These are phyloP conservation scores for Dryadomyces quercus-mongolicae DNA, from an alignment of 2,329 filamentous ascomycete species.

Conservation along the genomic window DNA sequence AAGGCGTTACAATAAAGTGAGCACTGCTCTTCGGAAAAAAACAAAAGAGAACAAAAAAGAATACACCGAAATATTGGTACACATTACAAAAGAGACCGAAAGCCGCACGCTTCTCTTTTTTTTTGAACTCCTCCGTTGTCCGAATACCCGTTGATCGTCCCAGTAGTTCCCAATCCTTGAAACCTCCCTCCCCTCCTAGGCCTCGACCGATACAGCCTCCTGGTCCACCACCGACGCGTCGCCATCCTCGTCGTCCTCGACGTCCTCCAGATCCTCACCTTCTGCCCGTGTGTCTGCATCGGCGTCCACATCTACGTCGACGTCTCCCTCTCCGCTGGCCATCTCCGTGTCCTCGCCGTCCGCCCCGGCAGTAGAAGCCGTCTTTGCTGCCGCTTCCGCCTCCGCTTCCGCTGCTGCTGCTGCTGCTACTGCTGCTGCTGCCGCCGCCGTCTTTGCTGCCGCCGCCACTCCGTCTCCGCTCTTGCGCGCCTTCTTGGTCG, in stretches of 20 bases:
- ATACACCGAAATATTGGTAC: background rate
- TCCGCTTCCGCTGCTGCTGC: background rate
- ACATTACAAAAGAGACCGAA: background rate
- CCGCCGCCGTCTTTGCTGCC: background rate
- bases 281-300: background rate
- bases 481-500: conserved; percentile 20
- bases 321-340: background rate
- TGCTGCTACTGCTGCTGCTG: conserved; percentile 13
- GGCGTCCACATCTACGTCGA: background rate
- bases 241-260: conserved; percentile 12
- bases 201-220: background rate
- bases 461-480: conserved; percentile 7
- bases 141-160: background rate
- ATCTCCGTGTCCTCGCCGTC: background rate
- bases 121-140: background rate
- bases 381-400: conserved; percentile 14
- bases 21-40: background rate
- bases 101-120: background rate
- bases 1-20: background rate
- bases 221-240: background rate
- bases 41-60: background rate
- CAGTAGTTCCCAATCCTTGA: background rate
- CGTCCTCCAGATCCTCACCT: background rate
- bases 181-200: too few relatives aligned
- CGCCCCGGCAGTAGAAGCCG: background rate